Evolutionary conservation across 1,139 yeast species (phyloP).

Genomic region (Suhomyces bolitotheri): DNA sequence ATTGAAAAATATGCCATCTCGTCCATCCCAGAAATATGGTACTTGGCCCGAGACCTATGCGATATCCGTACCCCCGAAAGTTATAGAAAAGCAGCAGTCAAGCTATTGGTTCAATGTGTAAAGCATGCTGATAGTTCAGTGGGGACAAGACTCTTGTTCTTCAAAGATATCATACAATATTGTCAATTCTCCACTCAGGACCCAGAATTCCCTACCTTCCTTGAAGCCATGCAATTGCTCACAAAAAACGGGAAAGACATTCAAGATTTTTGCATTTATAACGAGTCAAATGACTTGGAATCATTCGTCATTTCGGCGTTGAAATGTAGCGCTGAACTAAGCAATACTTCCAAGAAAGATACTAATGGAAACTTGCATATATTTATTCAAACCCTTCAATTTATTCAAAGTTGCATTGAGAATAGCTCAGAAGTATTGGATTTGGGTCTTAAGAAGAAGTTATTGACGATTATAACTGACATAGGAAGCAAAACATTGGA

Average conservation of each 20-base stretch:
- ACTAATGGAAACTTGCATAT: neutral
- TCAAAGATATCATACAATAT: constrained; percentile 55
- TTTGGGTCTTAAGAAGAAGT: constrained; percentile 34
- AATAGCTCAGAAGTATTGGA: constrained; percentile 50
- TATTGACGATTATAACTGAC: constrained; percentile 37
- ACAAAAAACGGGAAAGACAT: constrained; percentile 65
- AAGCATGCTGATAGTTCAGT: constrained; percentile 48
- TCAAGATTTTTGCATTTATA: constrained; percentile 55
- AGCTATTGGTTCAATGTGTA: constrained; percentile 58
- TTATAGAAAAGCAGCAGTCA: constrained; percentile 55
- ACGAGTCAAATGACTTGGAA: constrained; percentile 44
- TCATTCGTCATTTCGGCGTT: constrained; percentile 27
- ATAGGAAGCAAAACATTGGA: constrained; percentile 48
- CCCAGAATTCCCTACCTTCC: constrained; percentile 52
- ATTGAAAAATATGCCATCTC: constrained; percentile 55
- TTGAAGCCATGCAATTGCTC: constrained; percentile 51
- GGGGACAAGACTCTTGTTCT: constrained; percentile 55
- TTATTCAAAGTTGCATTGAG: constrained; percentile 47
- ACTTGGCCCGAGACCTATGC: constrained; percentile 59
- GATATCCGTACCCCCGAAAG: constrained; percentile 38
- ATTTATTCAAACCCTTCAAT: constrained; percentile 32
- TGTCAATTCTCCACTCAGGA: constrained; percentile 44
- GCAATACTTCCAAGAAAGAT: neutral
- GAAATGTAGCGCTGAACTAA: neutral
- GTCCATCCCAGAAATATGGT: constrained; percentile 77